A percentile compares a stretch with the other conserved stretches of the same genome.
These are phyloP conservation scores for Leptographium procerum DNA, from an alignment of 2,329 filamentous ascomycete species.

Conservation along the genomic window DNA sequence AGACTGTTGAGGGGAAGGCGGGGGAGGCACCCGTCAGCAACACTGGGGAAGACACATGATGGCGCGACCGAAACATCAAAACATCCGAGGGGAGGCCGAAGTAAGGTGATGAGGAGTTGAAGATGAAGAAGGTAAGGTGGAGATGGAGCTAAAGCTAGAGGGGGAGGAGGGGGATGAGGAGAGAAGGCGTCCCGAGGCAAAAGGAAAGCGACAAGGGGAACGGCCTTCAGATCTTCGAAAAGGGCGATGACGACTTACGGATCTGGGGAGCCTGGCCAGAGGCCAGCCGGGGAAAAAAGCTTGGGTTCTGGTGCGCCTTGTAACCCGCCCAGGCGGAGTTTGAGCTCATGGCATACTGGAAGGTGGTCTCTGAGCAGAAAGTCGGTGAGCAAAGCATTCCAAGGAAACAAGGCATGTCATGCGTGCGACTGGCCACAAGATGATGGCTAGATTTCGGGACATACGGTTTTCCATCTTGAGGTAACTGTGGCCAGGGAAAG, in stretches of 20 bases:
- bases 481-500: too few species aligned
- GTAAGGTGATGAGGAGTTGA: background rate
- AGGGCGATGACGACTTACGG: constrained; percentile 23
- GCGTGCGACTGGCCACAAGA: background rate
- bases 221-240: background rate
- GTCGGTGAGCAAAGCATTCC: background rate
- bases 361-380: constrained; percentile 38
- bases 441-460: background rate
- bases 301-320: constrained; percentile 53
- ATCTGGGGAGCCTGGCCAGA: constrained; percentile 55
- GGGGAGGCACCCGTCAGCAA: background rate
- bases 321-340: constrained; percentile 62
- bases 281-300: constrained; percentile 58
- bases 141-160: too few species aligned
- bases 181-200: background rate
- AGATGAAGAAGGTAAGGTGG: too few species aligned
- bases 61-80: background rate
- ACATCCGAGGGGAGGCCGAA: background rate
- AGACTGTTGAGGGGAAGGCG: constrained; percentile 36
- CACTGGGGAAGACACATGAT: background rate
- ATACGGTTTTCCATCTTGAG: background rate
- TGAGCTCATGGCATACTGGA: constrained; percentile 50
- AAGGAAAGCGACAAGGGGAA: background rate
- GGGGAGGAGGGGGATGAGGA: background rate
- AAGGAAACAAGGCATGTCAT: too few species aligned